Base-by-base conservation (phyloP, 306 rosid species). In the Leucaena leucocephala region DNA sequence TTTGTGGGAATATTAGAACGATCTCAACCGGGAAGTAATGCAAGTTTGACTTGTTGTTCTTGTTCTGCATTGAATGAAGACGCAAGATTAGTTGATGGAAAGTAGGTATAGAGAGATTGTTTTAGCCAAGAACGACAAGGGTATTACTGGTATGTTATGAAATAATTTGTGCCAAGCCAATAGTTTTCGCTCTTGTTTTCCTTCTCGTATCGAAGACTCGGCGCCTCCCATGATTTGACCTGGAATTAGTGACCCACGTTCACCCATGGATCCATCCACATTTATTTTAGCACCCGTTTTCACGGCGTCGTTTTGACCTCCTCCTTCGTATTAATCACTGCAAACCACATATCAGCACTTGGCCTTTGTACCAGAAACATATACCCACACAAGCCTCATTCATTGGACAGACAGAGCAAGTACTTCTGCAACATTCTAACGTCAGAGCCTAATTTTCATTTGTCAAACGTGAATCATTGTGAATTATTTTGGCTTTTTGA, bases 61-160 rank as follows among this genome's bases (percentile, higher is more conserved):
- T 27, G 27, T 13, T 7, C 42, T 35, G 87, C 90, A 86, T 76
- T 83, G 12, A 89, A 74, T 78, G 73, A 48, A 75, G 68, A 44
- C 40, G n/a, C 52, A 74, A 62, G 27, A 82, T 84, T 82, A 42
- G 87, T 80, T 82, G 88, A 39, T 0, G 3, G 44, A 6, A 67
- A 67, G 50, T 8, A 67, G 62, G 39, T 38, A 13, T 3, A 3
- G 44, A 14, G 39, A 58, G 19, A 34, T 36, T 67, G 15, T 15
- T 15, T 50, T 22, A 6, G 22, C 3, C 15, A 3, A 62, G 22
- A 19, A 54, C 7, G 65, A 61, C 17, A 7, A 3, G 5, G 7
- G 58, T 58, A 5, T 17, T 57, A 19, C 7, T 68, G 7, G 19
- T 15, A 16, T 1, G 1, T 2, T 17, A n/a, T 5, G 34, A 48